Conservation (phyloP, 2,329 filamentous ascomycete species). For the Arthrobotrys pseudoclavata region DNA sequence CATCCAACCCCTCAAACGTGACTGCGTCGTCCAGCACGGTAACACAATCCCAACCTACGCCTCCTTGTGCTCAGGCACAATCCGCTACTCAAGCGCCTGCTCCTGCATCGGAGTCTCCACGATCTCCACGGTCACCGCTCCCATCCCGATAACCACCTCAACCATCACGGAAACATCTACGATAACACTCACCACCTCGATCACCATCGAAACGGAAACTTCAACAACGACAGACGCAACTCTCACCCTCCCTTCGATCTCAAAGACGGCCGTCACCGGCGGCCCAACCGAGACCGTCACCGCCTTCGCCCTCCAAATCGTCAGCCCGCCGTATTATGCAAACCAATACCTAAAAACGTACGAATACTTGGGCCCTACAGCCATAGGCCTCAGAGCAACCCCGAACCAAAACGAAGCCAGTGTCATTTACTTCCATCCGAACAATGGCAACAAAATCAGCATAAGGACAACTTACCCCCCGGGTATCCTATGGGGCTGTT, state of each 20-base stretch:
- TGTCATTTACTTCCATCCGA: conserved; percentile 14
- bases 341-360: conserved; percentile 20
- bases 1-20: conserved; percentile 22
- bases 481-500: conserved; percentile 7
- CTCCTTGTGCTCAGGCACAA: conserved; percentile 24
- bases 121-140: conserved; percentile 25
- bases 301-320: conserved; percentile 32
- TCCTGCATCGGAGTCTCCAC: conserved; percentile 43
- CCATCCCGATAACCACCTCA: conserved; percentile 16
- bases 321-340: conserved; percentile 11
- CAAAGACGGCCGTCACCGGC: conserved; percentile 4
- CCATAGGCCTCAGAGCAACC: not conserved
- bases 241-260: not conserved
- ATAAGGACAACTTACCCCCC: conserved; percentile 11
- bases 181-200: not conserved
- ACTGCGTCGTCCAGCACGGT: not conserved
- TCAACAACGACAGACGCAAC: conserved; percentile 20
- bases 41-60: conserved; percentile 39
- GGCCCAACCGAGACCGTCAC: conserved; percentile 30
- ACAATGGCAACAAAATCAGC: not conserved
- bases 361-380: conserved; percentile 3
- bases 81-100: conserved; percentile 40
- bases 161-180: not conserved
- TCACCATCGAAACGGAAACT: conserved; percentile 17
- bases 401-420: not conserved